These are phyloP conservation scores for Gillenia trifoliata DNA, from an alignment of 306 rosid genomes.

Conservation along the genomic window DNA sequence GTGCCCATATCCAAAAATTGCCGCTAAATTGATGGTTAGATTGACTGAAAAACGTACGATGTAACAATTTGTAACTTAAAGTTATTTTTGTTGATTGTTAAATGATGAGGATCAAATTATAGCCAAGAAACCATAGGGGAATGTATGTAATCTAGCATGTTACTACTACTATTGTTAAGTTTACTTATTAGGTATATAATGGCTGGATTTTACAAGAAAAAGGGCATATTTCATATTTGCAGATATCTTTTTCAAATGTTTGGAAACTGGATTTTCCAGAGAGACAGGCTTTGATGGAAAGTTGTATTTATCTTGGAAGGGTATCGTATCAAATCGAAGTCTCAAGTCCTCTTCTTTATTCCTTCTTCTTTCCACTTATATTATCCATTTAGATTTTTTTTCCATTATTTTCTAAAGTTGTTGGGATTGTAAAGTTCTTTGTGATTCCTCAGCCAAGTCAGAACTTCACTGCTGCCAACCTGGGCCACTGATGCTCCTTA, in stretches of 20 bases:
- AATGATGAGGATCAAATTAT: too few relatives aligned
- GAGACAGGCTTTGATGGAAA: slow-evolving; percentile 19
- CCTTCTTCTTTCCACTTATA: slow-evolving; percentile 1
- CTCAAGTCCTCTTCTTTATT: slow-evolving; percentile 19
- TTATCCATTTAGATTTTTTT: slow-evolving; percentile 24
- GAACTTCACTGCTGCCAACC: slow-evolving; percentile 37
- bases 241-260: not conserved
- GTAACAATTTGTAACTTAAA: too few relatives aligned
- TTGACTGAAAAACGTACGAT: too few relatives aligned
- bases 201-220: not conserved
- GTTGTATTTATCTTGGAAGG: slow-evolving; percentile 7
- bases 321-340: slow-evolving; percentile 25
- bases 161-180: not conserved
- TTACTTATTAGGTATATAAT: not conserved
- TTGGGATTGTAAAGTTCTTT: slow-evolving; percentile 5
- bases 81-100: too few relatives aligned
- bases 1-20: too few relatives aligned
- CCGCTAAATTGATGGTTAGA: too few relatives aligned
- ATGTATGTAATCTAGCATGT: not conserved
- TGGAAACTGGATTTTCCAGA: slow-evolving; percentile 13
- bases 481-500: slow-evolving; percentile 26
- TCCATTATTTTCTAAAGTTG: slow-evolving; percentile 2
- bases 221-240: not conserved
- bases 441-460: slow-evolving; percentile 35
- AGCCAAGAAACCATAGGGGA: too few relatives aligned